These are phyloP conservation scores for Chimonanthus praecox DNA, from an alignment of 164 flowering plant species.

Conservation along the genomic window DNA sequence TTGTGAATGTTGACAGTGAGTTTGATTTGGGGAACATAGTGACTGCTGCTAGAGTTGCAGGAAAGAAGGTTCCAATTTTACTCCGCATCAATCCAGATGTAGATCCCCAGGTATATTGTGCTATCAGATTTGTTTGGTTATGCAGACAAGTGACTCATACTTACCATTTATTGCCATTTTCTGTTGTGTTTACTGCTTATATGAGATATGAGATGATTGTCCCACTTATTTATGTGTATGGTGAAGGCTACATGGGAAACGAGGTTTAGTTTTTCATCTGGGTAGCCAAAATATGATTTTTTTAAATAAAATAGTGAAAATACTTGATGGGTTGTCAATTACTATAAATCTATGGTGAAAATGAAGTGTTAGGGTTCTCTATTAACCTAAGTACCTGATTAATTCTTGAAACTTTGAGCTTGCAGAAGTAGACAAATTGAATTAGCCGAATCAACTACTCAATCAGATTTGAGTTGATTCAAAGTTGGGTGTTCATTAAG, in stretches of 20 bases:
- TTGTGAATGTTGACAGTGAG: constrained; percentile 92
- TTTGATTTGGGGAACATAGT: constrained; percentile 94
- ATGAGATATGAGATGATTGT: neutral
- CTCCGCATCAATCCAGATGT: constrained; percentile 98
- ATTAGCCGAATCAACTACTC: no score
- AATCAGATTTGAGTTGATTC: neutral
- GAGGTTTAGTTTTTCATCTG: neutral
- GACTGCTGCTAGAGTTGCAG: constrained; percentile 69
- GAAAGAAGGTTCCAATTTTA: constrained; percentile 71
- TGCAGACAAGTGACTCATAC: no score
- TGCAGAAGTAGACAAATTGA: neutral
- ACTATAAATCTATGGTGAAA: no score
- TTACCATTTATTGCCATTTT: no score
- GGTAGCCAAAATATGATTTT: neutral
- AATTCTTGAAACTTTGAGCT: neutral
- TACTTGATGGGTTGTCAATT: neutral
- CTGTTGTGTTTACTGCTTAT: neutral
- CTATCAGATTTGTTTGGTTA: neutral
- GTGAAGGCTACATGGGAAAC: neutral
- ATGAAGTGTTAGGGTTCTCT: no score
- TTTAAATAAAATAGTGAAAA: no score
- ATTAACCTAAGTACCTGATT: neutral
- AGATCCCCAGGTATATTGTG: constrained; percentile 77
- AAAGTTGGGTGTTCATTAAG: no score
- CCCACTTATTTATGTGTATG: neutral